Conservation (phyloP, 208 protist genomes). For the Sergeia podlipaevii region DNA sequence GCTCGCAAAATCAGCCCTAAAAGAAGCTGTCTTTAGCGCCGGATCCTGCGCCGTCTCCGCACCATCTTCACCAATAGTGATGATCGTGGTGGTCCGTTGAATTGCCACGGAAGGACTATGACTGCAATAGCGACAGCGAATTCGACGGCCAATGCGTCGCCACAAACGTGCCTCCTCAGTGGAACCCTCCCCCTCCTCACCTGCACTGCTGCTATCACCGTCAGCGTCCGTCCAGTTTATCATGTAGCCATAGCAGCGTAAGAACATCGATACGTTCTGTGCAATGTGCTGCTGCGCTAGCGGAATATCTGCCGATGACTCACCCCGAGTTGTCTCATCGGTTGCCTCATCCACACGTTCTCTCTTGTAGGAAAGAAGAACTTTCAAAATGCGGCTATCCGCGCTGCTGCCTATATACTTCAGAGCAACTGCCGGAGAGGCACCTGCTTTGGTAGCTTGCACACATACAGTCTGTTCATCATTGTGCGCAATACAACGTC, state of each 20-base stretch:
- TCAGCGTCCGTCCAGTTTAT: not conserved
- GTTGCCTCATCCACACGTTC: not conserved
- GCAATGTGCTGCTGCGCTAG: constrained; percentile 2
- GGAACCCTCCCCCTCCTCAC: not conserved
- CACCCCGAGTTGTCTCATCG: not conserved
- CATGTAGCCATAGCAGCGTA: constrained; percentile 26
- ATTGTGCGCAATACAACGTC: not conserved
- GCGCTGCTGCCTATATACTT: constrained; percentile 22
- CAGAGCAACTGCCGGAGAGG: constrained; percentile 5
- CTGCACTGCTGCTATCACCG: not conserved
- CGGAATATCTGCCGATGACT: not conserved
- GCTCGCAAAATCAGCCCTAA: too few species aligned
- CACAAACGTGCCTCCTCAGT: not conserved
- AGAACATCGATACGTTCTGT: constrained; percentile 20
- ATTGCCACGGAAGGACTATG: too few species aligned
- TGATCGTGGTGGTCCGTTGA: too few species aligned
- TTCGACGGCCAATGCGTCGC: too few species aligned
- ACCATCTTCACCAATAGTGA: too few species aligned
- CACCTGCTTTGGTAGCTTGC: not conserved
- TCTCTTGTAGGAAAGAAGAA: constrained; percentile 26
- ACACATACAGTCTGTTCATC: not conserved
- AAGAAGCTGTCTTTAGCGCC: too few species aligned
- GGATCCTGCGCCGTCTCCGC: too few species aligned
- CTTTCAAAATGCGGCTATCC: constrained; percentile 23
- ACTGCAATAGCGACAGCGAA: too few species aligned